Conservation (phyloP, 2,329 filamentous ascomycete species). For the Aspergillus quadrilineatus region DNA sequence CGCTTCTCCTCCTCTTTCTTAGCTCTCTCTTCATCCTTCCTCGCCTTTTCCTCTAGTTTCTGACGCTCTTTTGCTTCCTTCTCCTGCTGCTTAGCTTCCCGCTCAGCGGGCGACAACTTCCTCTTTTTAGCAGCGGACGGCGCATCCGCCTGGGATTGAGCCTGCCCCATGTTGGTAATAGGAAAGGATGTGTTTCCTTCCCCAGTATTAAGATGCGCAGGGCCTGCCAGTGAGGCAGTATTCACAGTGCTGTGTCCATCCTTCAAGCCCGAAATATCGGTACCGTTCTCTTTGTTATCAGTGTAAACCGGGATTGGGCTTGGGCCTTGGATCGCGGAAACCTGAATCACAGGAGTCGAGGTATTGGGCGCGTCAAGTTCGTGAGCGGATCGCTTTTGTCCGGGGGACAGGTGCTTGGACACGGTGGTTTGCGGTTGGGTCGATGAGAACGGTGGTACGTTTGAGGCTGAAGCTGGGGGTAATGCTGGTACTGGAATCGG, state of each 20-base stretch:
- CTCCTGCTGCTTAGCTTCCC: conserved; percentile 19
- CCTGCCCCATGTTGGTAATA: not conserved
- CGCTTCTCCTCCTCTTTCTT: conserved; percentile 50
- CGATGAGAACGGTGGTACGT: not conserved
- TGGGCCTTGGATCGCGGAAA: not conserved
- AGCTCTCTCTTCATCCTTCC: conserved; percentile 22
- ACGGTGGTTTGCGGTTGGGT: not conserved
- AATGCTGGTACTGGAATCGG: not conserved
- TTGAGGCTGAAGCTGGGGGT: not conserved
- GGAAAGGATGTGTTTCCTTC: not conserved
- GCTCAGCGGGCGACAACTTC: conserved; percentile 33
- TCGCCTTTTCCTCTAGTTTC: conserved; percentile 21
- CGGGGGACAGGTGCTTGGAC: not conserved
- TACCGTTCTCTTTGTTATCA: conserved; percentile 14
- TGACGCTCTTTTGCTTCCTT: conserved; percentile 29
- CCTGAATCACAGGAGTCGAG: not conserved
- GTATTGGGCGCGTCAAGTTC: not conserved
- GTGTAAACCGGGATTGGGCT: not conserved
- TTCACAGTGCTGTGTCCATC: not conserved
- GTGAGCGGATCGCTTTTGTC: not conserved
- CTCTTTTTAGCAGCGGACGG: conserved; percentile 30
- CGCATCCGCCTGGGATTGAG: not conserved
- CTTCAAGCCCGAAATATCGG: not conserved
- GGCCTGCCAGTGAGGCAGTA: not conserved
- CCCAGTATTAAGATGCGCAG: not conserved